A percentile compares a stretch with the other conserved stretches of the same genome.
Evolutionary conservation across 305 asterid species (phyloP).

Genomic region (Fraxinus ornus): DNA sequence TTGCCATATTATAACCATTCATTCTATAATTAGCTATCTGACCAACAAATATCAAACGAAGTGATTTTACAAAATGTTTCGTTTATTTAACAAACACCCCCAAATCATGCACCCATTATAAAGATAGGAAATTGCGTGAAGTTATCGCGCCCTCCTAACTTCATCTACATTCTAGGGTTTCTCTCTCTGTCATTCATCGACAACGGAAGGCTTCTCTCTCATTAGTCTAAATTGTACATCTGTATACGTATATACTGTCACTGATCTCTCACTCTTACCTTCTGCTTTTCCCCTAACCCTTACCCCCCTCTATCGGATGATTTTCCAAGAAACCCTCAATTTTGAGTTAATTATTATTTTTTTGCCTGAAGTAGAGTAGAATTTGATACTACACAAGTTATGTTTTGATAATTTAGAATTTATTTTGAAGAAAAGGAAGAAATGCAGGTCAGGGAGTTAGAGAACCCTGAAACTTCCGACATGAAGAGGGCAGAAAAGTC

Average conservation of each 20-base stretch:
- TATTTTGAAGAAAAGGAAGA: slow-evolving; percentile 23
- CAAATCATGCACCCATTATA: background rate
- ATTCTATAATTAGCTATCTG: too few relatives aligned
- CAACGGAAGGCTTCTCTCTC: slow-evolving; percentile 21
- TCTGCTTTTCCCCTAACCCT: background rate
- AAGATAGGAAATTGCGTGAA: background rate
- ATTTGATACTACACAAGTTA: background rate
- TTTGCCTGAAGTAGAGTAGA: background rate
- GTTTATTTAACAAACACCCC: background rate
- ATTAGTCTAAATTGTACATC: background rate
- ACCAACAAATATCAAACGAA: too few relatives aligned
- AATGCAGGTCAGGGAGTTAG: slow-evolving; percentile 53
- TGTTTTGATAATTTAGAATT: background rate
- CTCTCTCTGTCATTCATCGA: slow-evolving; percentile 11
- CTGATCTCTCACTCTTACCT: slow-evolving; percentile 14
- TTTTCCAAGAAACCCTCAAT: background rate
- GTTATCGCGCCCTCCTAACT: background rate
- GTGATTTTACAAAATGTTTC: background rate
- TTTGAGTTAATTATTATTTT: background rate
- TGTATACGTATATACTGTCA: background rate
- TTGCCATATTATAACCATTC: too few relatives aligned
- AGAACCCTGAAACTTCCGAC: slow-evolving; percentile 31
- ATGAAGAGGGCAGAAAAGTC: slow-evolving; percentile 29
- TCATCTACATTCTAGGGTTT: slow-evolving; percentile 63
- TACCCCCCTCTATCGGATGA: background rate